Percentiles rank a stretch among this genome's conserved stretches.
These are phyloP conservation scores for Chlorella sp. DNA, from an alignment of 139 green algal genomes.

Conservation along the genomic window DNA sequence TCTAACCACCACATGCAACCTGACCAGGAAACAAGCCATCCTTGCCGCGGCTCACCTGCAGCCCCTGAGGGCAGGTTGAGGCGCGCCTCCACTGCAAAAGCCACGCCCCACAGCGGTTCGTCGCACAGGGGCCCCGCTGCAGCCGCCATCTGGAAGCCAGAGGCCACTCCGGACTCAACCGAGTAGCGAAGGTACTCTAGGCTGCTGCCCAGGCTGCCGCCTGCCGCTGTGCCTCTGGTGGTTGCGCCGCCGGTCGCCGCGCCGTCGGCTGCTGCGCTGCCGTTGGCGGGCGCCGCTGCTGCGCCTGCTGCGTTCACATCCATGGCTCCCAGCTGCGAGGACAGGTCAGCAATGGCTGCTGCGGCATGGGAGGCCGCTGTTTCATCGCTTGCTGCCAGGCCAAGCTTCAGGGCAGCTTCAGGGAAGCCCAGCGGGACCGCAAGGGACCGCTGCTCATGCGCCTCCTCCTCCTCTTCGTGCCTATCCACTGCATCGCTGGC, in stretches of 20 bases:
- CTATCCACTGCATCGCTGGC: background rate
- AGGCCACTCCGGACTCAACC: conserved; percentile 79
- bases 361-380: background rate
- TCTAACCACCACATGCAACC: no score
- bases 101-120: conserved; percentile 94
- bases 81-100: conserved; percentile 71
- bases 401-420: conserved; percentile 39
- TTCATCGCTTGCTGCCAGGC: conserved; percentile 1
- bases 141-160: conserved; percentile 93
- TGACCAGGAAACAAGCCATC: no score
- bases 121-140: conserved; percentile 94
- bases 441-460: background rate
- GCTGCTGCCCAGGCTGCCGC: conserved; percentile 10
- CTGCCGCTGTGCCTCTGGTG: background rate
- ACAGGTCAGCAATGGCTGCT: conserved; percentile 10
- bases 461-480: conserved; percentile 31
- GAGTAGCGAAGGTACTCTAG: conserved; percentile 40
- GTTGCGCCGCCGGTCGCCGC: background rate
- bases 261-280: background rate
- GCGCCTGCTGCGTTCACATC: background rate
- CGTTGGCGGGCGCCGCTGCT: no score
- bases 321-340: background rate
- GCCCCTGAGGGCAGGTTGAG: conserved; percentile 32
- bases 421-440: conserved; percentile 35
- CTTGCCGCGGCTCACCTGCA: background rate